These are phyloP conservation scores for Colletotrichum eremochloae DNA, from an alignment of 2,329 filamentous ascomycete genomes.

Conservation along the genomic window DNA sequence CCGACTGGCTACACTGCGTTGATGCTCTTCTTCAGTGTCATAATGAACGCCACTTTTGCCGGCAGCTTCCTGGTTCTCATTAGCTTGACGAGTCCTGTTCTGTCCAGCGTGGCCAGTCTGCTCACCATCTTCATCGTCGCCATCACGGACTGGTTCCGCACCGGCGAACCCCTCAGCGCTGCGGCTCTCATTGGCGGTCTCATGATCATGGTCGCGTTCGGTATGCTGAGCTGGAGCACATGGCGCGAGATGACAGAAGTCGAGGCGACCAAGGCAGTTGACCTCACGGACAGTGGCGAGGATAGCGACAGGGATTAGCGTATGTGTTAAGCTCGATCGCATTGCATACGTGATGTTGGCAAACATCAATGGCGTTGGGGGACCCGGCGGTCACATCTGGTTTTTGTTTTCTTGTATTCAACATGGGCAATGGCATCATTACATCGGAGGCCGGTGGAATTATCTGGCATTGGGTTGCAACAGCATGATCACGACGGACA, in stretches of 20 bases:
- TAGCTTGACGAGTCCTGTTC: slow-evolving; percentile 89
- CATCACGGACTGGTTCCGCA: slow-evolving; percentile 88
- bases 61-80: slow-evolving; percentile 95
- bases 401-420: slow-evolving; percentile 20
- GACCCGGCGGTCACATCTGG: slow-evolving; percentile 15
- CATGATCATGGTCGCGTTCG: slow-evolving; percentile 89
- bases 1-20: slow-evolving; percentile 83
- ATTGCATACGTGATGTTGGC: slow-evolving; percentile 33
- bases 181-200: slow-evolving; percentile 86
- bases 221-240: slow-evolving; percentile 90
- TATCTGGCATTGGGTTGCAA: slow-evolving; percentile 21
- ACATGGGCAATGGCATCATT: slow-evolving; percentile 27
- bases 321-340: slow-evolving; percentile 44
- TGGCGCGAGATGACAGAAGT: slow-evolving; percentile 95
- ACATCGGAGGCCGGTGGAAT: slow-evolving; percentile 10
- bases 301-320: slow-evolving; percentile 59
- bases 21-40: slow-evolving; percentile 83
- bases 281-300: slow-evolving; percentile 60
- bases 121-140: slow-evolving; percentile 98
- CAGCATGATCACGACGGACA: slow-evolving; percentile 19
- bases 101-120: slow-evolving; percentile 91
- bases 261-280: slow-evolving; percentile 69
- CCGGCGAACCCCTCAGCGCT: slow-evolving; percentile 79
- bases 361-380: slow-evolving; percentile 35
- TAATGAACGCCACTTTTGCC: slow-evolving; percentile 92